A percentile compares a stretch with the other conserved stretches of the same genome.
These are phyloP conservation scores for Eleusine indica DNA, from an alignment of 176 grass and related monocot species.

Conservation along the genomic window DNA sequence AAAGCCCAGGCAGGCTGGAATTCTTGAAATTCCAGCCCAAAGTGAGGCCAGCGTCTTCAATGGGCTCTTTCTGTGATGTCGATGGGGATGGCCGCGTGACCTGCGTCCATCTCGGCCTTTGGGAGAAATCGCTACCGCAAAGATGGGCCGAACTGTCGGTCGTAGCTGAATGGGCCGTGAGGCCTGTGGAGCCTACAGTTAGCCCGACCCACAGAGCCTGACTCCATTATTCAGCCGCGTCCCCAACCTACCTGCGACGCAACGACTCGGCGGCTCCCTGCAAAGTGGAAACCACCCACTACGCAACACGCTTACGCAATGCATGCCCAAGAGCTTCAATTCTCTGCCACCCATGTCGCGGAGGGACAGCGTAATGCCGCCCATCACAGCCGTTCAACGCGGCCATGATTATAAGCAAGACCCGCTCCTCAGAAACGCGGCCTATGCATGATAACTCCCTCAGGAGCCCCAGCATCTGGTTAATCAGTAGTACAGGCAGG, in stretches of 20 bases:
- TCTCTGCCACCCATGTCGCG: constrained; percentile 2
- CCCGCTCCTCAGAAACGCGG: background rate
- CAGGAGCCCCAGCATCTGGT: background rate
- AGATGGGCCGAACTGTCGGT: no score
- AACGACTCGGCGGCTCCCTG: no score
- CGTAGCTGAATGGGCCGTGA: background rate
- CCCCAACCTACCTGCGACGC: no score
- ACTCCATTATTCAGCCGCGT: no score
- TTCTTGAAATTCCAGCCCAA: background rate
- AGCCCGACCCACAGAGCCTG: background rate
- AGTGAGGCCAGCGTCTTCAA: background rate
- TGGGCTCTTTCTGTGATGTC: background rate
- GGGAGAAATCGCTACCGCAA: no score
- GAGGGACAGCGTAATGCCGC: background rate
- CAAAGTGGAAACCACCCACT: no score
- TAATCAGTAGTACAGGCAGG: background rate
- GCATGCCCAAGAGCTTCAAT: background rate
- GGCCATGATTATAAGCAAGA: constrained; percentile 20
- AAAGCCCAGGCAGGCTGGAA: no score
- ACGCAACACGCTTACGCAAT: constrained; percentile 28
- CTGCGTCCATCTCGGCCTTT: background rate
- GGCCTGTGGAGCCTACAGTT: background rate
- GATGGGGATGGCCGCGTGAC: background rate
- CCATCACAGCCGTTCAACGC: constrained; percentile 31
- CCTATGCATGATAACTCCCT: constrained; percentile 7